Percentiles rank a stretch among this genome's conserved stretches.
These are phyloP conservation scores for Cutaneotrichosporon arboriforme DNA, from an alignment of 1,284 basidiomycete species.

Conservation along the genomic window DNA sequence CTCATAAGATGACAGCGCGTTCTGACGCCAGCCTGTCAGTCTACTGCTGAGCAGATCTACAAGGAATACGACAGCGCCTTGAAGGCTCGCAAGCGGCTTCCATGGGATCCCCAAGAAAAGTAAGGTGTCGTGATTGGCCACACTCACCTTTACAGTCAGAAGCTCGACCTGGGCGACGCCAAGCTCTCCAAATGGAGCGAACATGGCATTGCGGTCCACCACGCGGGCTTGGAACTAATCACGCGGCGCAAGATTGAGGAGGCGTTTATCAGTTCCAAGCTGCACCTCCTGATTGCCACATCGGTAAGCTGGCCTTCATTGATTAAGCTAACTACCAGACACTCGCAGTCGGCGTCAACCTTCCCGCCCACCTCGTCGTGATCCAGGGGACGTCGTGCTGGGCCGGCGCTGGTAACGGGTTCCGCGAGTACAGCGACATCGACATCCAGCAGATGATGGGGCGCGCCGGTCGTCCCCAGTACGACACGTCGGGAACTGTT, in stretches of 20 bases:
- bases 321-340: constrained; percentile 36
- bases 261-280: constrained; percentile 45
- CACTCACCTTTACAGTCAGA: constrained; percentile 2
- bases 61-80: constrained; percentile 63
- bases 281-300: constrained; percentile 46
- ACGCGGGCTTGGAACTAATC: constrained; percentile 51
- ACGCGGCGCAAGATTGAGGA: constrained; percentile 51
- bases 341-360: constrained; percentile 54
- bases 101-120: constrained; percentile 60
- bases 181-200: constrained; percentile 29
- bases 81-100: constrained; percentile 54
- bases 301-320: constrained; percentile 35
- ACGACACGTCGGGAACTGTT: constrained; percentile 57
- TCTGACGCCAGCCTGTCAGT: constrained; percentile 27
- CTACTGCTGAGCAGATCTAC: constrained; percentile 65
- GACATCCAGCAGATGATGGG: constrained; percentile 51
- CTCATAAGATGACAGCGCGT: no score
- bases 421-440: constrained; percentile 47
- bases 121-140: constrained; percentile 28
- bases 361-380: constrained; percentile 49
- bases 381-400: constrained; percentile 46
- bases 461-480: constrained; percentile 82
- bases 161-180: constrained; percentile 26
- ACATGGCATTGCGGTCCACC: constrained; percentile 52
- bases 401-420: constrained; percentile 27